These are phyloP conservation scores for Colletotrichum coccodes DNA, from an alignment of 2,329 filamentous ascomycete genomes.

Conservation along the genomic window DNA sequence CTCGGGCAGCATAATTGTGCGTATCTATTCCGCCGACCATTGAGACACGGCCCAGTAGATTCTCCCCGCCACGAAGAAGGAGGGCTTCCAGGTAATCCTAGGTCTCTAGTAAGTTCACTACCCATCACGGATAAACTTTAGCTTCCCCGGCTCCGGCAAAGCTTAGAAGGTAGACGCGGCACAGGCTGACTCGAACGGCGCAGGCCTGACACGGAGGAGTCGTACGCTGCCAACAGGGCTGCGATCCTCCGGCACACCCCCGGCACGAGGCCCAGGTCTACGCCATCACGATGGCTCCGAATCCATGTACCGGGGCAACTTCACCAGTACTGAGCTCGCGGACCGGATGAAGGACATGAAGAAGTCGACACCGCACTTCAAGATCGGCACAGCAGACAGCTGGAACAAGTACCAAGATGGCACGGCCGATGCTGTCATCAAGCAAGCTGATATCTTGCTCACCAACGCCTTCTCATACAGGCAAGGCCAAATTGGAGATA, in stretches of 20 bases:
- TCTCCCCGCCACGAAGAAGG: conserved; percentile 71
- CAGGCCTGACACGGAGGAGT: conserved; percentile 71
- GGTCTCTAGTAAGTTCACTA: conserved; percentile 71
- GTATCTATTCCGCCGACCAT: conserved; percentile 74
- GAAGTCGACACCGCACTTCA: conserved; percentile 61
- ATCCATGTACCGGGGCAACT: conserved; percentile 74
- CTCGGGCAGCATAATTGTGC: conserved; percentile 65
- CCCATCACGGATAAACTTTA: neutral
- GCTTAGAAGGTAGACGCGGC: neutral
- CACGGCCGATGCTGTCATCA: conserved; percentile 72
- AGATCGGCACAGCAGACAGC: conserved; percentile 75
- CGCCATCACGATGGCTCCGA: conserved; percentile 77
- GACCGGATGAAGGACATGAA: conserved; percentile 71
- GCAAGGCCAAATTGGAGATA: conserved; percentile 69
- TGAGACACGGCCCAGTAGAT: conserved; percentile 72
- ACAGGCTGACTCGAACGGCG: conserved; percentile 1
- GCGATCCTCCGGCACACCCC: conserved; percentile 55
- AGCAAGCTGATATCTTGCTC: conserved; percentile 67
- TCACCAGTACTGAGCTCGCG: conserved; percentile 69
- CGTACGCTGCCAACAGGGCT: conserved; percentile 68
- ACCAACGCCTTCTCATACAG: conserved; percentile 80
- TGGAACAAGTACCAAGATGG: conserved; percentile 80
- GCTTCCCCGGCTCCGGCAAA: neutral
- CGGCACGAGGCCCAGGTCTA: conserved; percentile 68
- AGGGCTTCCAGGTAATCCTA: conserved; percentile 74